Evolutionary conservation across 78 protist species (phyloP), one percentile per base, ranked within the genome.

Genomic region (Dictyostelium firmibasis): DNA sequence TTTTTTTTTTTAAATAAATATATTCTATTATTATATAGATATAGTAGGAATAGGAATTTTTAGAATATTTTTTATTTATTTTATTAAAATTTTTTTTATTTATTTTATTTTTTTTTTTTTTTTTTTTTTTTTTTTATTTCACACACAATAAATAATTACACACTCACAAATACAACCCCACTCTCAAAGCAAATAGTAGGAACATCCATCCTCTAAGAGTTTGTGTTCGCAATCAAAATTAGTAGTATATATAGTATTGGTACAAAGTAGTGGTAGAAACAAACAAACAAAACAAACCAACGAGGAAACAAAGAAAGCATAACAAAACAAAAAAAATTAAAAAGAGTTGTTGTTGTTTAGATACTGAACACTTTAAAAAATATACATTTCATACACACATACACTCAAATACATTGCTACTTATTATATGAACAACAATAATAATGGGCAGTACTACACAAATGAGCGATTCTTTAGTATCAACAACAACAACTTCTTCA

Each of bases 401-500:
- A 50, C 62, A 50, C 62, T 50, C 62, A 50, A 50, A 50, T 50
- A 50, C n/a, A 50, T 50, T 16, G n/a, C 62, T 16, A 11, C 57
- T 5, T 41, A 41, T 41, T 41, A 41, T 4, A 41, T 41, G 44
- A 44, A 44, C 53, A 44, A 44, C 10, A 25, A 70, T 13, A 70
- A 31, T 31, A 70, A 70, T 64, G 74, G 74, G 74, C 14, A n/a
- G 74, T 27, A 64, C 74, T 64, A 64, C 74, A 70, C 77, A 70
- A 70, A 70, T 70, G 43, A 31, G 33, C 16, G 77, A 70, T 70
- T 70, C 27, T 70, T 16, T 70, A 70, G 77, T 70, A 70, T 67
- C 76, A 67, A n/a, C 76, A 27, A 67, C 76, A 67, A 70, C 77
- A 14, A 14, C 77, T 10, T 25, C 74, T 64, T n/a, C 74, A 64